A percentile compares a stretch with the other conserved stretches of the same genome.
Evolutionary conservation across 2,329 filamentous ascomycete species (phyloP).

Genomic region (Penicillium sp.): DNA sequence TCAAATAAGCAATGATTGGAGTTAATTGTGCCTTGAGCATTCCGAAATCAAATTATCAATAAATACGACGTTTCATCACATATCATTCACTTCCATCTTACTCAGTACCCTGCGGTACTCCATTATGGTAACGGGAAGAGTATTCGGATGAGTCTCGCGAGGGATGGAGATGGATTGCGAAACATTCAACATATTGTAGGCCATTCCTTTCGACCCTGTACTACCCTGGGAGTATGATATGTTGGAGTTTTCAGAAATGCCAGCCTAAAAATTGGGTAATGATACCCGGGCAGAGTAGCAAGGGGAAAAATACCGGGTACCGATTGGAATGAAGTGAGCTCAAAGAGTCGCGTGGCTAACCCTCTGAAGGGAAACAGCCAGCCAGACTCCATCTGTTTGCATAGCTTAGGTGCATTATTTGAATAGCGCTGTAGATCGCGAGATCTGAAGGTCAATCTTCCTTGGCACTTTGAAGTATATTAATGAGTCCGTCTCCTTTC

Average conservation of each 20-base stretch:
- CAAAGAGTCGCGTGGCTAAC: constrained; percentile 34
- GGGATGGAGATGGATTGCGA: constrained; percentile 49
- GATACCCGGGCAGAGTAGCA: constrained; percentile 14
- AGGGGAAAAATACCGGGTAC: constrained; percentile 22
- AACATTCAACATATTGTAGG: constrained; percentile 43
- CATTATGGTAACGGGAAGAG: constrained; percentile 41
- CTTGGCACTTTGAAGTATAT: background rate
- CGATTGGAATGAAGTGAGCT: constrained; percentile 30
- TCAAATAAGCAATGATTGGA: background rate
- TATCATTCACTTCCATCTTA: constrained; percentile 94
- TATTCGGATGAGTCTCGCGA: constrained; percentile 45
- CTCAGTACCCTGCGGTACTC: constrained; percentile 30
- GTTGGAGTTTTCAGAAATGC: constrained; percentile 3
- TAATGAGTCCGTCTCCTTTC: background rate
- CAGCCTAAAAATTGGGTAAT: constrained; percentile 8
- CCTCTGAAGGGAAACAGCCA: constrained; percentile 16
- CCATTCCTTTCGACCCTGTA: constrained; percentile 40
- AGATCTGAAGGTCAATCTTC: background rate
- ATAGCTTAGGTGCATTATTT: background rate
- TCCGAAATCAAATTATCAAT: background rate
- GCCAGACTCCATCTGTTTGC: constrained; percentile 4
- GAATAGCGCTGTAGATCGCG: background rate
- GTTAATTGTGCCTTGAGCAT: background rate
- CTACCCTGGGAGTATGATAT: constrained; percentile 44
- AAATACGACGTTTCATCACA: constrained; percentile 81